phyloP scores from a whole-genome alignment of 148 eudicot genomes.

The Chenopodium berlandieri region DNA sequence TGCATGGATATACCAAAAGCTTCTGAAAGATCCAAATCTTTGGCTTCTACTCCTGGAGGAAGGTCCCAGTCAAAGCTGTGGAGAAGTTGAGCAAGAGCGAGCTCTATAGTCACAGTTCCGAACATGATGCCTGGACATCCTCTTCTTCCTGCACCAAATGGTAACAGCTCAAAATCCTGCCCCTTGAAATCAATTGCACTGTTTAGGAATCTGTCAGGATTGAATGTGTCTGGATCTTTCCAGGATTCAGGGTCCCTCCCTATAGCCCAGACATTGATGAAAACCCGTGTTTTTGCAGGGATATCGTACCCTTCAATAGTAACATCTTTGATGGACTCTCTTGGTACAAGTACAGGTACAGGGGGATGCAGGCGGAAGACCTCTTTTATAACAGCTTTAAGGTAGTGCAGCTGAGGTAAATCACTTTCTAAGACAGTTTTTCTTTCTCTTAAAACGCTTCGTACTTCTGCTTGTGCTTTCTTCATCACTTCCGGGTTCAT shows the following conservation, averaged over 20 bases:
- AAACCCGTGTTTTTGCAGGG: conserved; percentile 43
- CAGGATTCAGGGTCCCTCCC: conserved; percentile 54
- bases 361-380: conserved; percentile 51
- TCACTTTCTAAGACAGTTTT: conserved; percentile 39
- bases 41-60: conserved; percentile 34
- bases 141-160: conserved; percentile 72
- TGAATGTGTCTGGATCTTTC: conserved; percentile 50
- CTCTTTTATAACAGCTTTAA: conserved; percentile 58
- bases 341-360: conserved; percentile 52
- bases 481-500: conserved; percentile 42
- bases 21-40: conserved; percentile 55
- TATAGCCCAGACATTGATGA: conserved; percentile 58
- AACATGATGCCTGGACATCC: conserved; percentile 58
- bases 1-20: conserved; percentile 57
- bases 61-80: conserved; percentile 62
- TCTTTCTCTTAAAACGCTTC: conserved; percentile 31
- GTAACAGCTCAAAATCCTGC: conserved; percentile 59
- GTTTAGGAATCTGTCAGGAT: conserved; percentile 48
- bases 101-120: conserved; percentile 42
- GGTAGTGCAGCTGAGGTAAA: conserved; percentile 41
- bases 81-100: conserved; percentile 57
- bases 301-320: conserved; percentile 41
- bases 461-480: conserved; percentile 51
- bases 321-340: conserved; percentile 47
- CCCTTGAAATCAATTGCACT: conserved; percentile 51